Conservation (phyloP, 305 asterid genomes). For the Solanum hybrid region DNA sequence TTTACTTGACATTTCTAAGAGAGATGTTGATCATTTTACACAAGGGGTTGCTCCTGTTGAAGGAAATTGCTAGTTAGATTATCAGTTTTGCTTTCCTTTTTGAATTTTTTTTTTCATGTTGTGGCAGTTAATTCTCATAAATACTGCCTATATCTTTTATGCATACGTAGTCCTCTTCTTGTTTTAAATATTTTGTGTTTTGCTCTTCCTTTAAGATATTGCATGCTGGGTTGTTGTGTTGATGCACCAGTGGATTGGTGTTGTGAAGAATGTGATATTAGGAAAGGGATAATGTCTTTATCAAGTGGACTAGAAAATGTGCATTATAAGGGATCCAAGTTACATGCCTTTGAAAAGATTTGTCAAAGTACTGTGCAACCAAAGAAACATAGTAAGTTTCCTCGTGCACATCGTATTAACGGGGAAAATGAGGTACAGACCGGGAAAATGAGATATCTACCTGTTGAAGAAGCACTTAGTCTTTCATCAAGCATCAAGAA, state of each 20-base stretch:
- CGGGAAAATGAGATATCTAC: not conserved
- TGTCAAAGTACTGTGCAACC: not conserved
- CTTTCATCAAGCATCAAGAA: not conserved
- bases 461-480: too few species aligned
- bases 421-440: not conserved
- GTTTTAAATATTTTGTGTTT: too few species aligned
- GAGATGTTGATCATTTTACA: not conserved
- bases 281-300: not conserved
- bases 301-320: not conserved
- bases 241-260: not conserved
- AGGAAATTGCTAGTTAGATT: not conserved
- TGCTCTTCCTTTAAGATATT: not conserved
- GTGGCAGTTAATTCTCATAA: not conserved
- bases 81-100: not conserved
- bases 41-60: not conserved
- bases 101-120: not conserved
- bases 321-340: not conserved
- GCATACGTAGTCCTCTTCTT: not conserved
- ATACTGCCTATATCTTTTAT: not conserved
- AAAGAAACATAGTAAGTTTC: not conserved
- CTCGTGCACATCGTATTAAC: not conserved
- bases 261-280: not conserved
- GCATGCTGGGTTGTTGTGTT: not conserved
- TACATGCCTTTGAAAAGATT: not conserved
- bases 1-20: not conserved